Percentiles rank a stretch among this genome's conserved stretches.
phyloP scores from a whole-genome alignment of 768 basidiomycete genomes.

The Pleurotus sapidus region DNA sequence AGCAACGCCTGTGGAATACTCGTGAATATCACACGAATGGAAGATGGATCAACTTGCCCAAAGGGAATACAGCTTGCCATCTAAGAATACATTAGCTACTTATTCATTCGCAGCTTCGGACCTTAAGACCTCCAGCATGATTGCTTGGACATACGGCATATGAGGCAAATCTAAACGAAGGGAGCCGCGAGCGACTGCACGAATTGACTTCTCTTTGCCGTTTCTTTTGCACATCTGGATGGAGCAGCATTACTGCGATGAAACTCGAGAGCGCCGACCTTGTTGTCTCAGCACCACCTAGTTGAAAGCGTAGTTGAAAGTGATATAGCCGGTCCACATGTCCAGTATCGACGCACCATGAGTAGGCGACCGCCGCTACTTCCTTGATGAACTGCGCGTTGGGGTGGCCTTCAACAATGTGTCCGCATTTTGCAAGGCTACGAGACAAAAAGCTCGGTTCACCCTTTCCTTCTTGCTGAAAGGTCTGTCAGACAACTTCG shows the following conservation, averaged over 20 bases:
- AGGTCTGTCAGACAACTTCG: not conserved
- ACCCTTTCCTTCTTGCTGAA: not conserved
- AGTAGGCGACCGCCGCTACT: not conserved
- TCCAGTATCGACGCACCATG: not conserved
- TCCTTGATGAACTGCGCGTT: not conserved
- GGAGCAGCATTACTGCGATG: constrained; percentile 29
- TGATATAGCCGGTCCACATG: no score
- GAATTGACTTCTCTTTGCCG: constrained; percentile 29
- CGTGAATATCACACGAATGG: not conserved
- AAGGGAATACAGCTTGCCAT: not conserved
- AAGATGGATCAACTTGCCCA: not conserved
- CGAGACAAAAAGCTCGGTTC: not conserved
- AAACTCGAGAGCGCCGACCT: constrained; percentile 31
- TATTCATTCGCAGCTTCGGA: not conserved
- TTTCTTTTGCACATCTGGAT: constrained; percentile 30
- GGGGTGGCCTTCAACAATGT: not conserved
- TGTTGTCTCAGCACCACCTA: constrained; percentile 41
- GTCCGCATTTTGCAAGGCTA: not conserved
- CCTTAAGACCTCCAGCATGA: constrained; percentile 23
- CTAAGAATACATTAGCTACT: not conserved
- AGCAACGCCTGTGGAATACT: not conserved
- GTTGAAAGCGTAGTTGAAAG: not conserved
- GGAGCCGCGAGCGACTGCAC: constrained; percentile 29
- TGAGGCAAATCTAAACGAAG: constrained; percentile 25
- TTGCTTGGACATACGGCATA: constrained; percentile 18